A percentile compares a stretch with the other conserved stretches of the same genome.
These are phyloP conservation scores for Penicillium janthinellum DNA, from an alignment of 2,329 filamentous ascomycete species.

Conservation along the genomic window DNA sequence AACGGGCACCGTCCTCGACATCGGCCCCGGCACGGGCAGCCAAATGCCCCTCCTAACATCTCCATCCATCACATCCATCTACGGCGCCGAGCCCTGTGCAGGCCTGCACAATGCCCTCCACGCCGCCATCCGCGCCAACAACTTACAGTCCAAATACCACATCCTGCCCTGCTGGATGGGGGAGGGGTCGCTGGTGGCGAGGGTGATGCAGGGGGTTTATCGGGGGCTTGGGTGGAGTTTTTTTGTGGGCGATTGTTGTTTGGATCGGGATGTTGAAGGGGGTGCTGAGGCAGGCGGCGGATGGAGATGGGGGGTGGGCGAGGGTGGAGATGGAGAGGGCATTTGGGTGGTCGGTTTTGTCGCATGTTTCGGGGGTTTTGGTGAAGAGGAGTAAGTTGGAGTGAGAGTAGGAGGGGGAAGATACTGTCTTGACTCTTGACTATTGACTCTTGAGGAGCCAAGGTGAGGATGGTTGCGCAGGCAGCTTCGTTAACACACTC, in stretches of 20 bases:
- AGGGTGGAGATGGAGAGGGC: constrained; percentile 48
- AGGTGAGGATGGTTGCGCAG: too few species aligned
- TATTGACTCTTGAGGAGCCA: background rate
- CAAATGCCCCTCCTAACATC: constrained; percentile 51
- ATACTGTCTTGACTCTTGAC: too few species aligned
- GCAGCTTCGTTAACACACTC: background rate
- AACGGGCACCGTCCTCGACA: constrained; percentile 49
- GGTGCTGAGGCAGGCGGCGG: constrained; percentile 46
- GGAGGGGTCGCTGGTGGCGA: constrained; percentile 49
- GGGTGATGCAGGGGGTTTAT: constrained; percentile 51
- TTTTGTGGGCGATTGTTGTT: constrained; percentile 55
- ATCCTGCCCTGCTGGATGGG: constrained; percentile 49
- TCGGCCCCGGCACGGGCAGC: constrained; percentile 57
- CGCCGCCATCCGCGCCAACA: constrained; percentile 29
- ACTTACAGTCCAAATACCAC: constrained; percentile 52
- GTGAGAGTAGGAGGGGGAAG: too few species aligned
- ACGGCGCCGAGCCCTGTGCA: constrained; percentile 57
- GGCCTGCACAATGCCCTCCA: constrained; percentile 51
- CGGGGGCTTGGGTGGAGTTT: constrained; percentile 53
- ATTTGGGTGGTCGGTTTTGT: constrained; percentile 42
- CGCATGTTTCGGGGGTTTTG: constrained; percentile 46
- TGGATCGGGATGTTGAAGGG: constrained; percentile 53
- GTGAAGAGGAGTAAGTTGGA: constrained; percentile 36
- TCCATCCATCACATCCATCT: constrained; percentile 50
- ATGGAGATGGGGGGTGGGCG: constrained; percentile 51